Evolutionary conservation across 179 eudicot species (phyloP).

Genomic region (Silene vulgaris): DNA sequence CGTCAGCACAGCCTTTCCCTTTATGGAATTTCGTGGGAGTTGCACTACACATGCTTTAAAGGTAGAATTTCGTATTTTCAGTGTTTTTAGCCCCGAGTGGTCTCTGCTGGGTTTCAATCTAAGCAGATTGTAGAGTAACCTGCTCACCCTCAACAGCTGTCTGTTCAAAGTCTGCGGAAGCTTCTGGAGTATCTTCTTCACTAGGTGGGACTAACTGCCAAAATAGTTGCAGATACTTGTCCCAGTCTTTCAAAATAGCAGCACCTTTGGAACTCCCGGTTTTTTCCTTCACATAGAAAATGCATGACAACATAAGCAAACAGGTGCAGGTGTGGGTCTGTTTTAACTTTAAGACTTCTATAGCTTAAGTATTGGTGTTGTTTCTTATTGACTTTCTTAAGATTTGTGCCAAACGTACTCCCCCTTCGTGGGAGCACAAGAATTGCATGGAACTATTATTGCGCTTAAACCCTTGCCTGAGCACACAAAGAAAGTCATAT

Average conservation of each 20-base stretch:
- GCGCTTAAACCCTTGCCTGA: too few relatives aligned
- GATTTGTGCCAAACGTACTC: background rate
- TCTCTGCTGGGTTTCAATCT: background rate
- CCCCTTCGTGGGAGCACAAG: too few relatives aligned
- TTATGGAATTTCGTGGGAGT: slow-evolving; percentile 3
- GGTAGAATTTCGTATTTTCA: slow-evolving; percentile 5
- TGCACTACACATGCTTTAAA: slow-evolving; percentile 15
- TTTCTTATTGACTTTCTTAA: background rate
- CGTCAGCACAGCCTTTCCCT: slow-evolving; percentile 21
- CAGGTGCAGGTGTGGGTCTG: background rate
- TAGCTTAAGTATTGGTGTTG: background rate
- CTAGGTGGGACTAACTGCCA: slow-evolving; percentile 99
- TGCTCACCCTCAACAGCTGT: slow-evolving; percentile 37
- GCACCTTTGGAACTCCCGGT: slow-evolving; percentile 92
- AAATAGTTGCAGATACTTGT: slow-evolving; percentile 74
- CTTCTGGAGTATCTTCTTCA: slow-evolving; percentile 99
- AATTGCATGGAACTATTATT: too few relatives aligned
- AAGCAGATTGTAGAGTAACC: slow-evolving; percentile 66
- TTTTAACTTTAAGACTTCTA: background rate
- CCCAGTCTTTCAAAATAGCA: slow-evolving; percentile 80
- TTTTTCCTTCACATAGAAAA: slow-evolving; percentile 57
- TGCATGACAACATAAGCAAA: background rate
- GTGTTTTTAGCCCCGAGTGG: background rate
- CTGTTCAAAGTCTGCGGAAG: slow-evolving; percentile 66
- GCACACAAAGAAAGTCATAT: background rate